Evolutionary conservation across 1,284 basidiomycete species (phyloP).

Genomic region (Ganoderma boninense): DNA sequence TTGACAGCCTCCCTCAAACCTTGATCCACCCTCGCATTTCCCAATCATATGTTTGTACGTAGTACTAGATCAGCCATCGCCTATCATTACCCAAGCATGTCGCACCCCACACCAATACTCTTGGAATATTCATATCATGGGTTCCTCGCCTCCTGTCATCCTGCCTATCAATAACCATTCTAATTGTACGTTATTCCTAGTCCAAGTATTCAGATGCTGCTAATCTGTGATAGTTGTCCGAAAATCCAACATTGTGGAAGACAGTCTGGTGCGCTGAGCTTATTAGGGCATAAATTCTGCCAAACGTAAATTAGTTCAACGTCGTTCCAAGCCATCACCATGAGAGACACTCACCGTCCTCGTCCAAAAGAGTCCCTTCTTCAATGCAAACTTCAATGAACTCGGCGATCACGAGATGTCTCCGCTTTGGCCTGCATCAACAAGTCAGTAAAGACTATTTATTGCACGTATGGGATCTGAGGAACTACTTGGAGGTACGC

Average conservation of each 20-base stretch:
- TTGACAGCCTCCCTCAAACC: not conserved
- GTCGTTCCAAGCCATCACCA: conserved; percentile 19
- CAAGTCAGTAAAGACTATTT: conserved; percentile 7
- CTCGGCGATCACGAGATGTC: conserved; percentile 79
- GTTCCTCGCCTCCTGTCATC: not conserved
- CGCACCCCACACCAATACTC: not conserved
- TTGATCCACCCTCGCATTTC: not conserved
- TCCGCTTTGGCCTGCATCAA: conserved; percentile 71
- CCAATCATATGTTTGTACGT: not conserved
- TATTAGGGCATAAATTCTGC: conserved; percentile 22
- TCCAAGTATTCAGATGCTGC: not conserved
- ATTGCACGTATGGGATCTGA: conserved; percentile 22
- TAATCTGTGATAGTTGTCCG: not conserved
- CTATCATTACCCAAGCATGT: not conserved
- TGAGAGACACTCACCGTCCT: conserved; percentile 62
- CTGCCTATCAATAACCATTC: not conserved
- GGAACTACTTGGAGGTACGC: conserved; percentile 69
- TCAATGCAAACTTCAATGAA: conserved; percentile 83
- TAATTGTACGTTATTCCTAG: not conserved
- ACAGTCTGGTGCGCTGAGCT: not conserved
- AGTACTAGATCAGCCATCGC: not conserved
- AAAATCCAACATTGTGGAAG: not conserved
- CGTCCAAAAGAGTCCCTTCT: conserved; percentile 82
- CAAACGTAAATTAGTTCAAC: conserved; percentile 29
- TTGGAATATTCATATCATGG: not conserved